These are phyloP conservation scores for Inonotus obliquus DNA, from an alignment of 1,284 basidiomycete genomes.

Conservation along the genomic window DNA sequence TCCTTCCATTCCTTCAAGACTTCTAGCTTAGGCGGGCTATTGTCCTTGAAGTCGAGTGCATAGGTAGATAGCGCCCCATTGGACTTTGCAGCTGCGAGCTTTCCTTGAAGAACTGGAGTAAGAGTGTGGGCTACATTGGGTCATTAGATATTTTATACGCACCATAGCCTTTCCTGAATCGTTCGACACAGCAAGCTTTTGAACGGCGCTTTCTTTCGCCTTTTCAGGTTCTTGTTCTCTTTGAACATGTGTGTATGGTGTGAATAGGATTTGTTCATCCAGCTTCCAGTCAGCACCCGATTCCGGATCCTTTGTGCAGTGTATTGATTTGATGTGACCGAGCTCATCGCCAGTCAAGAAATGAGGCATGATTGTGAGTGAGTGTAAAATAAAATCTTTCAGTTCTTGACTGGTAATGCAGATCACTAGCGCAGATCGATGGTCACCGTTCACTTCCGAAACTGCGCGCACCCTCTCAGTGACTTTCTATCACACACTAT, in stretches of 20 bases:
- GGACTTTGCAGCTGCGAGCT: conserved; percentile 61
- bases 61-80: conserved; percentile 49
- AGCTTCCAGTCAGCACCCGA: conserved; percentile 24
- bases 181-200: conserved; percentile 31
- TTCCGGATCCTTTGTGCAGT: conserved; percentile 31
- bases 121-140: not conserved
- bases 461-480: not conserved
- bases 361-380: conserved; percentile 43
- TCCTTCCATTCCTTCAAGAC: conserved; percentile 55
- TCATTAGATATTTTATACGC: not conserved
- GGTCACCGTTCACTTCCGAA: not conserved
- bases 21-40: conserved; percentile 33
- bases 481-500: conserved; percentile 32
- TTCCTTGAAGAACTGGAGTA: conserved; percentile 28
- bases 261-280: conserved; percentile 32
- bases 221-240: not conserved
- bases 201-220: conserved; percentile 37
- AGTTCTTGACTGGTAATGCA: not conserved
- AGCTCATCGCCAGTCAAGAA: conserved; percentile 72
- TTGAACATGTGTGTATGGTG: conserved; percentile 25
- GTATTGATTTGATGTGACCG: conserved; percentile 57
- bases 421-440: not conserved
- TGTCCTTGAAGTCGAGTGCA: conserved; percentile 37
- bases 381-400: not conserved
- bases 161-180: conserved; percentile 24